Evolutionary conservation across 805 yeast genomes (phyloP), one percentile per base, ranked within the genome.

Genomic region (Candida endomychidarum): DNA sequence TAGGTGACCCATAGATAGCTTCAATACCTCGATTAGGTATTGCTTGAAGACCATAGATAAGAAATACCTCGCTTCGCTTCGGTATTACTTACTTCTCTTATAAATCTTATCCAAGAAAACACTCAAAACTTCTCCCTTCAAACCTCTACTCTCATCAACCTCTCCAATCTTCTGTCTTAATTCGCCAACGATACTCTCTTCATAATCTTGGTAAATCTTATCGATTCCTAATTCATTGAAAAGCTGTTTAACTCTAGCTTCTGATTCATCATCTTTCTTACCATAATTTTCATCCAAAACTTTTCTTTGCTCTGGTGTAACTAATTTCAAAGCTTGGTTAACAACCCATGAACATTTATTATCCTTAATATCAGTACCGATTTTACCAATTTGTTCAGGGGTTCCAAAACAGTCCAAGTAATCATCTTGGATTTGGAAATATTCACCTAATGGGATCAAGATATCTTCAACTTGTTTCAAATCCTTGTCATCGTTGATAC

Each of bases 351-450:
- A 86, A 67, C 99, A 93, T 68, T 93, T 93, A 79, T 93, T 93
- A 68, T 93, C 99, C 70, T 86, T 86, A 59, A 93, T 93, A 63
- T 93, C 99, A 45, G 99, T 93, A 52, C 99, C 99, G 53, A 93
- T 88, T 75, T 93, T 93, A 48, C 99, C 99, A 58, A 90, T 93
- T 57, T 91, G 88, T 60, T 86, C 95, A 30, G 99, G 96, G 54
- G 91, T 88, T 50, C 99, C 99, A 59, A 87, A 93, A 65, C 96
- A 87, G 67, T 93, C 99, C 51, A 93, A 78, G 71, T 75, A 93
- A 65, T 93, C 99, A 61, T 93, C 99, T 71, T 93, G 99, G 53
- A 93, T 87, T 73, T 93, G 99, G 83, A 93, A 93, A 65, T 93
- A 93, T 65, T 93, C 97, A 44, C 99, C 99, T 52, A 93, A 77